Evolutionary conservation across 371 early-diverging fungal genomes (phyloP).

Genomic region (Mortierella sp.): DNA sequence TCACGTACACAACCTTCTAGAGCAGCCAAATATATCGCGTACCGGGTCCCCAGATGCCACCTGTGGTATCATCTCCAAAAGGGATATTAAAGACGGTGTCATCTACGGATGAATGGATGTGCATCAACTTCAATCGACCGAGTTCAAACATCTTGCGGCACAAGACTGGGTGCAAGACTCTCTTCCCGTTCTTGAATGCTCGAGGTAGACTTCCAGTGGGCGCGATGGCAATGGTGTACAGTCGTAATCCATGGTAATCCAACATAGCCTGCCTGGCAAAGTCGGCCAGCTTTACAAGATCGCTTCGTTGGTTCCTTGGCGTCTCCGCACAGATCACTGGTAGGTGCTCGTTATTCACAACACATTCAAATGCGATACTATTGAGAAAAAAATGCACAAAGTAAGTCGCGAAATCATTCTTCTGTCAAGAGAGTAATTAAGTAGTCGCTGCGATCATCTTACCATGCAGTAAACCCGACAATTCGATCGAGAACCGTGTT

Average conservation of each 20-base stretch:
- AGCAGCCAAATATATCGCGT: constrained; percentile 6
- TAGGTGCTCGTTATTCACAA: constrained; percentile 72
- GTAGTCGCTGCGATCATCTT: too few species aligned
- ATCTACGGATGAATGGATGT: constrained; percentile 64
- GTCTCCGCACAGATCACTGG: constrained; percentile 80
- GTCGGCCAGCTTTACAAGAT: constrained; percentile 61
- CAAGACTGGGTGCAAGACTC: constrained; percentile 70
- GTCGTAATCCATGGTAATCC: constrained; percentile 67
- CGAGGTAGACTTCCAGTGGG: constrained; percentile 74
- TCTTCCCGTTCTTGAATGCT: constrained; percentile 73
- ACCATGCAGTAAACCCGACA: constrained; percentile 72
- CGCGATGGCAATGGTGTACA: constrained; percentile 69
- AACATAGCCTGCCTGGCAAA: constrained; percentile 62
- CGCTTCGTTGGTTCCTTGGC: constrained; percentile 55
- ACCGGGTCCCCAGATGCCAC: constrained; percentile 62
- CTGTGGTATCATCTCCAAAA: constrained; percentile 53
- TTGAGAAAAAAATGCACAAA: neutral
- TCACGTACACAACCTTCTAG: too few species aligned
- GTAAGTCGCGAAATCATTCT: neutral
- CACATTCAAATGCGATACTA: constrained; percentile 73
- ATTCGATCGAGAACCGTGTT: constrained; percentile 63
- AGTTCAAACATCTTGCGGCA: constrained; percentile 73
- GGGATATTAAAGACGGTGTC: constrained; percentile 65
- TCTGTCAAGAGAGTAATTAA: too few species aligned
- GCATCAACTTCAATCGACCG: constrained; percentile 62